These are phyloP conservation scores for Coniosporium tulheliwenetii DNA, from an alignment of 2,329 filamentous ascomycete genomes.

Conservation along the genomic window DNA sequence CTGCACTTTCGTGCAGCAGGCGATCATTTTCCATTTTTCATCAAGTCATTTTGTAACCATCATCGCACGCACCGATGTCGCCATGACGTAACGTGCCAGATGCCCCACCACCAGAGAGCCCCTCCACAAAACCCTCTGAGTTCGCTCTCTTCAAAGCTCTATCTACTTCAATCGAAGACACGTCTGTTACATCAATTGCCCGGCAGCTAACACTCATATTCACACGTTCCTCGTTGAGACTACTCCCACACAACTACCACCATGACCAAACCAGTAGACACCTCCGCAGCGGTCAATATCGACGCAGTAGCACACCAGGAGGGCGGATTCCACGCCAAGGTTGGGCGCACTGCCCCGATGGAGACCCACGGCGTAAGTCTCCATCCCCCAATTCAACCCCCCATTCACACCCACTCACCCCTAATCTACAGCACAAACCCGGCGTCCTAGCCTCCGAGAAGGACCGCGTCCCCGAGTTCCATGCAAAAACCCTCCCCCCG, in stretches of 20 bases:
- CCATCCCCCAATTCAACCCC: neutral
- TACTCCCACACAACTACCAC: conserved; percentile 3
- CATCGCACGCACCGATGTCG: no score
- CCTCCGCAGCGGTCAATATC: conserved; percentile 20
- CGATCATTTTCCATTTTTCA: no score
- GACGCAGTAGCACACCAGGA: conserved; percentile 36
- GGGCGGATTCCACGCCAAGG: conserved; percentile 39
- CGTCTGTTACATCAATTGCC: no score
- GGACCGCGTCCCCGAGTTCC: conserved; percentile 46
- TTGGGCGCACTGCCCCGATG: conserved; percentile 36
- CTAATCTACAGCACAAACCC: conserved; percentile 40
- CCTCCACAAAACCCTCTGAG: no score
- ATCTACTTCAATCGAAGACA: no score
- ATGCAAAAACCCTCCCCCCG: conserved; percentile 44
- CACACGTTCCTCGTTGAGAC: no score
- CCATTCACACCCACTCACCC: conserved; percentile 3
- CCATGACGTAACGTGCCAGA: no score
- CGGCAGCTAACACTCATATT: no score
- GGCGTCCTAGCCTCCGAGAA: conserved; percentile 44
- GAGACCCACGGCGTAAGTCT: conserved; percentile 37
- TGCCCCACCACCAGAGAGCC: no score
- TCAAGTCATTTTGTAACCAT: no score
- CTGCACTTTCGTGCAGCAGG: no score
- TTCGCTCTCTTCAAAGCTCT: no score
- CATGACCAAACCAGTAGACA: conserved; percentile 23